These are phyloP conservation scores for Xylaria arbuscula DNA, from an alignment of 2,329 filamentous ascomycete species.

Conservation along the genomic window DNA sequence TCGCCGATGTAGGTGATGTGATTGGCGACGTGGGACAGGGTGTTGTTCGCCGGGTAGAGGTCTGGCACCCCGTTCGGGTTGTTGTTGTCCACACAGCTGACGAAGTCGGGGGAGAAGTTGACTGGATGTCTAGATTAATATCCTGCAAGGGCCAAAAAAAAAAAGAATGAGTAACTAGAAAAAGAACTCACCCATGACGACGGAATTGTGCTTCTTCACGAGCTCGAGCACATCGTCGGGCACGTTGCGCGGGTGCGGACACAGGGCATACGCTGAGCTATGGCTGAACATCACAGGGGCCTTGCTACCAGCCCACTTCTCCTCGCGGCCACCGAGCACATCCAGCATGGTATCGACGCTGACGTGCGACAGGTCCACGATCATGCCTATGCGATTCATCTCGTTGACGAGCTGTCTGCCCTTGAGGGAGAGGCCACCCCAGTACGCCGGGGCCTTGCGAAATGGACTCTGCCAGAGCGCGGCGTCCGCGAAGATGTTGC, in stretches of 20 bases:
- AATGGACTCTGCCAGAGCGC: constrained; percentile 71
- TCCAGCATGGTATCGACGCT: constrained; percentile 86
- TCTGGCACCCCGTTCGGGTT: constrained; percentile 74
- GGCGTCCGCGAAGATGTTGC: constrained; percentile 89
- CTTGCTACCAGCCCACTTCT: constrained; percentile 73
- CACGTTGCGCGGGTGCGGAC: constrained; percentile 90
- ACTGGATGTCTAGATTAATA: constrained; percentile 55
- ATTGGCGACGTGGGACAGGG: constrained; percentile 78
- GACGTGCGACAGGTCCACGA: constrained; percentile 87
- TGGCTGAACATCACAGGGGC: constrained; percentile 93
- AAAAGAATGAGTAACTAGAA: background rate
- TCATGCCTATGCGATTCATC: constrained; percentile 95
- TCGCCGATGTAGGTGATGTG: constrained; percentile 87
- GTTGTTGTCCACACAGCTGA: constrained; percentile 75
- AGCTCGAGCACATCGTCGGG: constrained; percentile 83
- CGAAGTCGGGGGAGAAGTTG: constrained; percentile 86
- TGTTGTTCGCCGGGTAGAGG: constrained; percentile 74
- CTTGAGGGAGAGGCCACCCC: constrained; percentile 76
- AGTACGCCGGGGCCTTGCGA: constrained; percentile 66
- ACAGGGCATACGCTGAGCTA: constrained; percentile 82
- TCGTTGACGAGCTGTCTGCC: constrained; percentile 79
- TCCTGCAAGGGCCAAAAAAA: background rate
- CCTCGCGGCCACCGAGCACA: constrained; percentile 71
- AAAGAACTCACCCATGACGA: constrained; percentile 75
- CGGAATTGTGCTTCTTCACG: constrained; percentile 75